Evolutionary conservation across 2,329 filamentous ascomycete species (phyloP).

Genomic region (Beauveria asiatica): DNA sequence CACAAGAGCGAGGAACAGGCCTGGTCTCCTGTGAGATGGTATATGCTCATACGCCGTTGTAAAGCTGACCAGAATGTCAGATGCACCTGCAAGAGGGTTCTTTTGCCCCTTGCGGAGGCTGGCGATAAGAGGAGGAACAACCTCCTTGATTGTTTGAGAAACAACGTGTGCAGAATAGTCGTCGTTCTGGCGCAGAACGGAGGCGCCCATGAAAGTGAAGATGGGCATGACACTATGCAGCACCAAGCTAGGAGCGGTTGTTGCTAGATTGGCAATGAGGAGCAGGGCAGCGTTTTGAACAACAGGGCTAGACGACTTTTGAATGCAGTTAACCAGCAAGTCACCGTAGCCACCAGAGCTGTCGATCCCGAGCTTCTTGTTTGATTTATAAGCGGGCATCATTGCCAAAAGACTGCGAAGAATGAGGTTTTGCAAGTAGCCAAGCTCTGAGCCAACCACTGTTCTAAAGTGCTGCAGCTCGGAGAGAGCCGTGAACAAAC

Average conservation of each 20-base stretch:
- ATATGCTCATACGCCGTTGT: conserved; percentile 95
- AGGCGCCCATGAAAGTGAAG: conserved; percentile 95
- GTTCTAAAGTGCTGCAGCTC: conserved; percentile 79
- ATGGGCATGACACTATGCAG: conserved; percentile 98
- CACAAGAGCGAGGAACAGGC: conserved; percentile 76
- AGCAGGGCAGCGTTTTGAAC: conserved; percentile 89
- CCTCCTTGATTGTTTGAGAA: conserved; percentile 86
- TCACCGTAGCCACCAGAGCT: conserved; percentile 77
- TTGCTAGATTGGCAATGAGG: conserved; percentile 77
- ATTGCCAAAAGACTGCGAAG: conserved; percentile 77
- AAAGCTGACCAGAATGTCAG: conserved; percentile 89
- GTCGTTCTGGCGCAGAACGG: conserved; percentile 83
- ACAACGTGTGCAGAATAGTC: conserved; percentile 97
- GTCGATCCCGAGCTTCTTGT: conserved; percentile 58
- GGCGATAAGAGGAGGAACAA: conserved; percentile 83
- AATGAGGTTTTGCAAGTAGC: conserved; percentile 81
- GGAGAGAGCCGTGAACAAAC: conserved; percentile 75
- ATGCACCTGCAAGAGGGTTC: conserved; percentile 68
- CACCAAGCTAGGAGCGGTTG: conserved; percentile 81
- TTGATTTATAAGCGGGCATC: conserved; percentile 63
- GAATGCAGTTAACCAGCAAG: conserved; percentile 86
- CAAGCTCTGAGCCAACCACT: conserved; percentile 75
- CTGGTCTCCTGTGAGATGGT: conserved; percentile 72
- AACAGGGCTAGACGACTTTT: conserved; percentile 82
- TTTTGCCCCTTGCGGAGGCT: conserved; percentile 77